phyloP scores from a whole-genome alignment of 352 stramenopile genomes.

The Pythium aristosporum region DNA sequence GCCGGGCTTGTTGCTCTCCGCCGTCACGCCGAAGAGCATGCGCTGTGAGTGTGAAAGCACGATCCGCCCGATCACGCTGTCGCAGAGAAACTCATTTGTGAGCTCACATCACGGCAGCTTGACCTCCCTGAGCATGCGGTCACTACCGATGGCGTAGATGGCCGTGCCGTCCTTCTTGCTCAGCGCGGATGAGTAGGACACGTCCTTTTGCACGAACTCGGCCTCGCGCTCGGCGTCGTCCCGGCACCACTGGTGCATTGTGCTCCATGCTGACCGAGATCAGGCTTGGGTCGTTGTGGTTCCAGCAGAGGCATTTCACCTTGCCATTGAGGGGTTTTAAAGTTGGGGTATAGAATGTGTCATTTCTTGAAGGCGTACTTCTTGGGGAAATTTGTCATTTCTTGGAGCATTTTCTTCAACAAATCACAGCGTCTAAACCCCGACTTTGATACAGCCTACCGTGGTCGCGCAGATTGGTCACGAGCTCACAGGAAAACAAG shows the following conservation, averaged over 20 bases:
- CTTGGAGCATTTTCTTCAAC: too few relatives aligned
- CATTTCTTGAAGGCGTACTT: too few relatives aligned
- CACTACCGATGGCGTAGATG: constrained; percentile 87
- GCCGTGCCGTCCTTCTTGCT: constrained; percentile 77
- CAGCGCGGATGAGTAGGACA: constrained; percentile 86
- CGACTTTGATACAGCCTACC: too few relatives aligned
- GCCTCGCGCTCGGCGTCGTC: constrained; percentile 83
- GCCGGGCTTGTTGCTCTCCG: constrained; percentile 68
- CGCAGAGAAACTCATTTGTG: constrained; percentile 80
- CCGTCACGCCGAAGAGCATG: constrained; percentile 89
- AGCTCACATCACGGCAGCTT: constrained; percentile 68
- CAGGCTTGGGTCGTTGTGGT: constrained; percentile 71
- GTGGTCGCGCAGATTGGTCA: constrained; percentile 75
- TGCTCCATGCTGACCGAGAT: constrained; percentile 77
- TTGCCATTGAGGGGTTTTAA: too few relatives aligned
- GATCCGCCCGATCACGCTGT: constrained; percentile 82
- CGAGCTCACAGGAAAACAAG: constrained; percentile 74
- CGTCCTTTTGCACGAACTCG: constrained; percentile 93
- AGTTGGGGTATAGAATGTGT: too few relatives aligned
- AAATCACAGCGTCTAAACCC: too few relatives aligned
- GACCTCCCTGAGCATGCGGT: constrained; percentile 89
- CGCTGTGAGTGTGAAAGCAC: constrained; percentile 80
- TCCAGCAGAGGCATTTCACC: constrained; percentile 36
- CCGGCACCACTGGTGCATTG: constrained; percentile 93
- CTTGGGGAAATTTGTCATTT: too few relatives aligned